Percentiles rank a stretch among this genome's conserved stretches.
Conservation (phyloP, 768 basidiomycete species). For the Hypholoma sublateritium region DNA sequence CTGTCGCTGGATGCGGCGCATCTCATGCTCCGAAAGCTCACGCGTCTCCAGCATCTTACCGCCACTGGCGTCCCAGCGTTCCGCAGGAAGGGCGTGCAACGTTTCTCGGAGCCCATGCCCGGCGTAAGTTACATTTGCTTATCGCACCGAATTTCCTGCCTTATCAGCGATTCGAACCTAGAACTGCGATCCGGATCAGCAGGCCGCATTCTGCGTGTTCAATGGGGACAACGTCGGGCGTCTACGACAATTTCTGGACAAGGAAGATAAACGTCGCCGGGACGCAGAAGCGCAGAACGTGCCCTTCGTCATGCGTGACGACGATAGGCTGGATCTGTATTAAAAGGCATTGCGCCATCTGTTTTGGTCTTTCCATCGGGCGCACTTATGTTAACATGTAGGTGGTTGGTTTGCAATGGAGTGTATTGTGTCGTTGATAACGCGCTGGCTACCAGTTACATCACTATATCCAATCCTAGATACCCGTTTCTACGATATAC, state of each 20-base stretch:
- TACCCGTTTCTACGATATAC: not conserved
- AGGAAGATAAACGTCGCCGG: constrained; percentile 58
- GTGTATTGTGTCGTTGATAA: too few relatives aligned
- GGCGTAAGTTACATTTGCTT: constrained; percentile 39
- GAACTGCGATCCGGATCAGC: constrained; percentile 67
- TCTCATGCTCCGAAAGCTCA: constrained; percentile 58
- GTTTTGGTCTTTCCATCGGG: not conserved
- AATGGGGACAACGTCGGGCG: constrained; percentile 63
- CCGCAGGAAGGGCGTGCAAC: constrained; percentile 62
- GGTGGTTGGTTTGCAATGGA: too few relatives aligned
- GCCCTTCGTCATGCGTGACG: constrained; percentile 57
- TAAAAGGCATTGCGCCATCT: constrained; percentile 26
- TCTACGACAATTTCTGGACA: constrained; percentile 69
- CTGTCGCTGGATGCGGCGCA: constrained; percentile 78
- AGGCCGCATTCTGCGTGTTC: constrained; percentile 77
- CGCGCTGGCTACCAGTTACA: too few relatives aligned
- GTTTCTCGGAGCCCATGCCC: constrained; percentile 77
- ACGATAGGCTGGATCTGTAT: constrained; percentile 65
- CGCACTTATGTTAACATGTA: too few relatives aligned
- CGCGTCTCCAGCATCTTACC: constrained; percentile 69
- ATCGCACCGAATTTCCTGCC: constrained; percentile 12
- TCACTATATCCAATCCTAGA: too few relatives aligned
- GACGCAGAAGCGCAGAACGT: constrained; percentile 62
- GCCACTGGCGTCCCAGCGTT: constrained; percentile 80
- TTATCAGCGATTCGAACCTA: constrained; percentile 29